These are phyloP conservation scores for Dactylellina cionopaga DNA, from an alignment of 2,329 filamentous ascomycete species.

Conservation along the genomic window DNA sequence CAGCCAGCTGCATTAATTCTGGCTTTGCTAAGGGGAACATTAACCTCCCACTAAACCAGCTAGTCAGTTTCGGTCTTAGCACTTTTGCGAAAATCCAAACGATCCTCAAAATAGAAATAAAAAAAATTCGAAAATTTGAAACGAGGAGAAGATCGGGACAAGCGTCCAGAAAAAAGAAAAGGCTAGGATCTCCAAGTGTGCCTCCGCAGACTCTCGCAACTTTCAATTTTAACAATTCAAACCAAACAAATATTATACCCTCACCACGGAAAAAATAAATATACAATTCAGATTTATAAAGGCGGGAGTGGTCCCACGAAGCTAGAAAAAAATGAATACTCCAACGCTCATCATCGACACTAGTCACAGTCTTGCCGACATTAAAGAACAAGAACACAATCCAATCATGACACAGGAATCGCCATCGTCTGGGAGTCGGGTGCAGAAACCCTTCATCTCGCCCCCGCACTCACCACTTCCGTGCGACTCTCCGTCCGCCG, in stretches of 20 bases:
- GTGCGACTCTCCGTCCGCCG: conserved; percentile 35
- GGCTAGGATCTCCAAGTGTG: conserved; percentile 32
- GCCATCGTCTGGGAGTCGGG: conserved; percentile 6
- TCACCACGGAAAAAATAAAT: conserved; percentile 11
- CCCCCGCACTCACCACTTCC: conserved; percentile 50
- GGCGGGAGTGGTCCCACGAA: conserved; percentile 24
- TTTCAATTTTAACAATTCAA: conserved; percentile 18
- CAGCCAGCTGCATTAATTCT: conserved; percentile 52
- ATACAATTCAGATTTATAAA: conserved; percentile 25
- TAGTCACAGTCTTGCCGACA: conserved; percentile 40
- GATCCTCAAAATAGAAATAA: conserved; percentile 44
- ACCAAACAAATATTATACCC: conserved; percentile 28
- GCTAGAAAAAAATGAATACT: conserved; percentile 49
- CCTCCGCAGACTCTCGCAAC: conserved; percentile 41
- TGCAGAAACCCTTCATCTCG: conserved; percentile 52
- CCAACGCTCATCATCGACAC: conserved; percentile 51
- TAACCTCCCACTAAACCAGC: neutral
- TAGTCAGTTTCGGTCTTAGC: conserved; percentile 30
- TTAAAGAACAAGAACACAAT: conserved; percentile 21
- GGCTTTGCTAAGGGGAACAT: conserved; percentile 25
- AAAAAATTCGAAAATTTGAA: conserved; percentile 38
- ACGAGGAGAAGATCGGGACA: conserved; percentile 26
- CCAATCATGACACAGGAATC: conserved; percentile 41
- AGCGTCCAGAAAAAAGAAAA: conserved; percentile 39
- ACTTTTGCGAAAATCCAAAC: conserved; percentile 8